Conservation (phyloP, 129 eudicot genomes). For the Artemisia annua region DNA sequence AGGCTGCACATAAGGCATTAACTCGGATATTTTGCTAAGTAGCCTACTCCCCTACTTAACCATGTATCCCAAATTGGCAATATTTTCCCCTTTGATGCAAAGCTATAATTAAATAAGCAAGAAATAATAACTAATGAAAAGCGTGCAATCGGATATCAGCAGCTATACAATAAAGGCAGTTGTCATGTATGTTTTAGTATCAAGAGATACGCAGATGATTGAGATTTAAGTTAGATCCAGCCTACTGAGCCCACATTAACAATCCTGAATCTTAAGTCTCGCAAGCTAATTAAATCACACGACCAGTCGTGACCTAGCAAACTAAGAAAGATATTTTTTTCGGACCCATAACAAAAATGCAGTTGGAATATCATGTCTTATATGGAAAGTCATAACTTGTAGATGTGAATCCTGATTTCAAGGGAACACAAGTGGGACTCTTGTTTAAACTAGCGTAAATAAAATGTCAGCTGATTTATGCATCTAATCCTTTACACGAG, state of each 20-base stretch:
- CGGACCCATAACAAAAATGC: slow-evolving; percentile 8
- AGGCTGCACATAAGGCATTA: neutral
- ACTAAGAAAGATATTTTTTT: slow-evolving; percentile 15
- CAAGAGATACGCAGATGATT: no score
- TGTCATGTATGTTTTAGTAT: no score
- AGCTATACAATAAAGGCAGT: no score
- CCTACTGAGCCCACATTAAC: no score
- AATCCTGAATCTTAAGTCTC: no score
- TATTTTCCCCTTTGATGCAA: no score
- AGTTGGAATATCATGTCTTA: slow-evolving; percentile 2
- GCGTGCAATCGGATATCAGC: no score
- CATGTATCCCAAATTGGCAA: no score
- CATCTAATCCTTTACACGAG: slow-evolving; percentile 19
- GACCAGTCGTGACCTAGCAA: neutral
- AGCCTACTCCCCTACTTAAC: neutral
- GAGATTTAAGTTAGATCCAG: no score
- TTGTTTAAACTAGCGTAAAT: slow-evolving; percentile 11
- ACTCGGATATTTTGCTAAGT: slow-evolving; percentile 5
- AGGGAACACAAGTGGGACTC: slow-evolving; percentile 18
- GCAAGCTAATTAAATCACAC: slow-evolving; percentile 3
- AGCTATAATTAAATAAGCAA: no score
- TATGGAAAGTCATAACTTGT: slow-evolving; percentile 16
- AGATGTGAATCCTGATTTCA: neutral
- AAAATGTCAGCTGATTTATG: slow-evolving; percentile 23
- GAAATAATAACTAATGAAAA: no score